Evolutionary conservation across 2,329 filamentous ascomycete genomes (phyloP).

Genomic region (Aspergillus brunneoviolaceus): DNA sequence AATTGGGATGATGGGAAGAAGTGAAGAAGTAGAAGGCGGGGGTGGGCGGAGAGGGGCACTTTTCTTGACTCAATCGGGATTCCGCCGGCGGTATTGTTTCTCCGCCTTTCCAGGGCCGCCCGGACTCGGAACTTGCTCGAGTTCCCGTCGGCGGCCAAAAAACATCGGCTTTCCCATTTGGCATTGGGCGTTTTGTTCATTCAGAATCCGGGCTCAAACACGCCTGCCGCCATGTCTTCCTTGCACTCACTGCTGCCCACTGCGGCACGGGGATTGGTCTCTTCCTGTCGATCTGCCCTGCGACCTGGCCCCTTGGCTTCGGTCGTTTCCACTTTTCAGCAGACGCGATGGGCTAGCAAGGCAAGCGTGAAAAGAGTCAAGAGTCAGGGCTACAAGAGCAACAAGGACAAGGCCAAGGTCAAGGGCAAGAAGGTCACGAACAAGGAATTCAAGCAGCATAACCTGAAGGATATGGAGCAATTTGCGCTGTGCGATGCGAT

Average conservation of each 20-base stretch:
- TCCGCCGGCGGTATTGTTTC: constrained; percentile 31
- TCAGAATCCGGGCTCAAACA: background rate
- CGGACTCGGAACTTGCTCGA: constrained; percentile 34
- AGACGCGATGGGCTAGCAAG: constrained; percentile 38
- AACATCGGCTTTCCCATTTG: constrained; percentile 1
- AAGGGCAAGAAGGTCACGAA: constrained; percentile 59
- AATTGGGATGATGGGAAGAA: constrained; percentile 7
- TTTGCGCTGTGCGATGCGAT: constrained; percentile 90
- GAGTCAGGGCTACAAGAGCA: constrained; percentile 30
- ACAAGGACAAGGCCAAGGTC: constrained; percentile 47
- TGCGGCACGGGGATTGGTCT: constrained; percentile 35
- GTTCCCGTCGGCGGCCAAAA: constrained; percentile 7
- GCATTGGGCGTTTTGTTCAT: background rate
- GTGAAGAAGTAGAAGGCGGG: background rate
- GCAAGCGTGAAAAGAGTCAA: constrained; percentile 35
- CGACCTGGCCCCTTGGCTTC: constrained; percentile 33
- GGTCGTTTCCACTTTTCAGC: constrained; percentile 33
- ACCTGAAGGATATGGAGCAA: constrained; percentile 66
- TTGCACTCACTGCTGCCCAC: constrained; percentile 34
- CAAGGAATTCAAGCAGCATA: constrained; percentile 62
- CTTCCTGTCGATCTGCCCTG: constrained; percentile 32
- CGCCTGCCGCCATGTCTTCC: constrained; percentile 34
- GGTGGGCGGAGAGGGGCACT: constrained; percentile 25
- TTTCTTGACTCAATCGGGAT: constrained; percentile 16
- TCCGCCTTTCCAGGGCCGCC: constrained; percentile 26